Percentiles rank a stretch among this genome's conserved stretches.
Conservation (phyloP, 2,329 filamentous ascomycete genomes). For the Aurifilum marmelostoma region DNA sequence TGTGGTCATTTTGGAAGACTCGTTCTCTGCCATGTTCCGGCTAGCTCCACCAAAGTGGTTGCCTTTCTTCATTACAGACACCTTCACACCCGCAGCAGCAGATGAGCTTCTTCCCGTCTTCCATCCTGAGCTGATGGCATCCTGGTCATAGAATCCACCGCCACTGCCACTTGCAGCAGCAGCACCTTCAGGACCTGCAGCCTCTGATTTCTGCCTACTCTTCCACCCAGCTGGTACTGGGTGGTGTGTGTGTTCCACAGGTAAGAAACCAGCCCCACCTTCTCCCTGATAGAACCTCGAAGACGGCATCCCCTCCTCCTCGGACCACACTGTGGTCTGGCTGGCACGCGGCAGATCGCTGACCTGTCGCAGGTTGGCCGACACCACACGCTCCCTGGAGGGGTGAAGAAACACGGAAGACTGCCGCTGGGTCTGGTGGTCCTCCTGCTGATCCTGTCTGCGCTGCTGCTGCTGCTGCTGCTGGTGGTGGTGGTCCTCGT, state of each 20-base stretch:
- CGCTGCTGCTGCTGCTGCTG: conserved; percentile 33
- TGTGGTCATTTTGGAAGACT: neutral
- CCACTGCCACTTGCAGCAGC: neutral
- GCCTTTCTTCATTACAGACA: conserved; percentile 19
- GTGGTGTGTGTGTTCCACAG: conserved; percentile 29
- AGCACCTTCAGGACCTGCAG: neutral
- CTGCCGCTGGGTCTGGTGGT: neutral
- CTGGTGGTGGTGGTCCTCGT: conserved; percentile 36
- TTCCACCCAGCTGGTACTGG: neutral
- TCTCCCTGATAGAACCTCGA: neutral
- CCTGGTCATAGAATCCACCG: conserved; percentile 20
- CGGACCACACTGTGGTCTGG: conserved; percentile 32
- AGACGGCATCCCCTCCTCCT: conserved; percentile 20
- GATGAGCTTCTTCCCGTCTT: conserved; percentile 3
- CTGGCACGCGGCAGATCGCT: conserved; percentile 35
- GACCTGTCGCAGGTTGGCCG: conserved; percentile 42
- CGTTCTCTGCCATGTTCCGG: neutral
- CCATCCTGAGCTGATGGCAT: conserved; percentile 26
- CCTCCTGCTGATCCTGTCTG: neutral
- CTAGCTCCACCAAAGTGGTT: conserved; percentile 8
- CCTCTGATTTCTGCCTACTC: neutral
- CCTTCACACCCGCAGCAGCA: conserved; percentile 23
- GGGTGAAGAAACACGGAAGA: conserved; percentile 41
- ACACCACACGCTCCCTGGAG: conserved; percentile 48
- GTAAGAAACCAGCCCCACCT: neutral